Conservation (phyloP, 2,329 filamentous ascomycete genomes). For the Neoscytalidium dimidiatum region DNA sequence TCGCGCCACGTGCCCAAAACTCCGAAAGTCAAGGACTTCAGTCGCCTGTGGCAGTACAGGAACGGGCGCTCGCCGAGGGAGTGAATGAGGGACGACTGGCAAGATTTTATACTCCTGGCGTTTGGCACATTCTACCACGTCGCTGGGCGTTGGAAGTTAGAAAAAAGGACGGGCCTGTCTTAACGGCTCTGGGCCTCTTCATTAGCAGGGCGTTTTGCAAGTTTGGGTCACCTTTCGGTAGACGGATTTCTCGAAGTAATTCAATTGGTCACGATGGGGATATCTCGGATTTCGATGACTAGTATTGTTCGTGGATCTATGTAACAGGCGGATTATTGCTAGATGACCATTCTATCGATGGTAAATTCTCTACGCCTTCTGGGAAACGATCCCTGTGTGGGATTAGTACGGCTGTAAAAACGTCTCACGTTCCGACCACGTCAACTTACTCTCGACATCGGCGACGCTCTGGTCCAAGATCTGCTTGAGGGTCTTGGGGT, state of each 20-base stretch:
- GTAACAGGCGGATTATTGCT: conserved; percentile 33
- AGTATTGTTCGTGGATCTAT: conserved; percentile 43
- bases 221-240: background rate
- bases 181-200: background rate
- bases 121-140: background rate
- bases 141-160: conserved; percentile 6
- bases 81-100: background rate
- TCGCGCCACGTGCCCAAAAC: background rate
- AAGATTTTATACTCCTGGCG: background rate
- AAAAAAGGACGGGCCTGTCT: background rate
- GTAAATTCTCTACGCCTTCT: conserved; percentile 37
- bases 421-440: background rate
- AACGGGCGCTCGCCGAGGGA: conserved; percentile 23
- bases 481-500: conserved; percentile 94
- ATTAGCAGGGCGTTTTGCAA: background rate
- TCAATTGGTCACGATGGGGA: conserved; percentile 7
- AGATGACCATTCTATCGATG: conserved; percentile 28
- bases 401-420: background rate
- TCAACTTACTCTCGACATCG: conserved; percentile 86
- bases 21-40: conserved; percentile 25
- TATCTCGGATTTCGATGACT: conserved; percentile 16
- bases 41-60: conserved; percentile 26
- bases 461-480: conserved; percentile 95
- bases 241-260: background rate
- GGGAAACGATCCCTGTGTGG: conserved; percentile 37